Evolutionary conservation across 495 filamentous ascomycete species (phyloP).

Genomic region (Cercophora newfieldiana): DNA sequence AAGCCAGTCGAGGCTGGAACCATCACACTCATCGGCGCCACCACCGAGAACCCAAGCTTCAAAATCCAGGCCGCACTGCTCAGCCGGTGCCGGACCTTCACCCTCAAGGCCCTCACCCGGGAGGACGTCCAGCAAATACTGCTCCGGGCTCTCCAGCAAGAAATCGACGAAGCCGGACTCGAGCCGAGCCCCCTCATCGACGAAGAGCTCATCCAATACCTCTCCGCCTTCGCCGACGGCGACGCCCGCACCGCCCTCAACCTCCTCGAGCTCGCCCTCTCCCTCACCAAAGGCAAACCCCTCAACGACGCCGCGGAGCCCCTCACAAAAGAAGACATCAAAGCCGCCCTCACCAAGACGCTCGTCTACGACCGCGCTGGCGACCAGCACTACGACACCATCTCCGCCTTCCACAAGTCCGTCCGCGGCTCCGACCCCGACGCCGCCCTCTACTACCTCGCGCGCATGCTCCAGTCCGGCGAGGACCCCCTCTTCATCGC

Average conservation of each 20-base stretch:
- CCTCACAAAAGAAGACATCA: conserved; percentile 67
- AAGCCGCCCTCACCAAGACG: conserved; percentile 79
- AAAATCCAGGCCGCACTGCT: conserved; percentile 87
- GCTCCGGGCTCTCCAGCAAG: conserved; percentile 65
- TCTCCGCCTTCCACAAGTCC: conserved; percentile 95
- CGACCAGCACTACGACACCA: conserved; percentile 94
- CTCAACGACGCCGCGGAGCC: conserved; percentile 22
- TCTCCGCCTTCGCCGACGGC: conserved; percentile 83
- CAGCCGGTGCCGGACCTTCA: conserved; percentile 88
- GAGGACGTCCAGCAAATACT: conserved; percentile 73
- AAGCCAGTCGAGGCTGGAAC: conserved; percentile 90
- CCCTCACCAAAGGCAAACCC: conserved; percentile 40
- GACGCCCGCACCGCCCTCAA: conserved; percentile 93
- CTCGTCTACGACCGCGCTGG: conserved; percentile 92
- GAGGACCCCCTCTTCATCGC: conserved; percentile 94
- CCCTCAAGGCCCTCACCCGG: conserved; percentile 69
- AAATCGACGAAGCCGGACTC: conserved; percentile 38
- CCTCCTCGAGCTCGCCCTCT: conserved; percentile 82
- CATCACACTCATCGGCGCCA: conserved; percentile 90
- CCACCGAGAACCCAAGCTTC: conserved; percentile 96
- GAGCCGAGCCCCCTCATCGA: conserved; percentile 63
- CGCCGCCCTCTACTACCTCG: conserved; percentile 88
- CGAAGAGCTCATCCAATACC: conserved; percentile 72
- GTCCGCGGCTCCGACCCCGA: conserved; percentile 84
- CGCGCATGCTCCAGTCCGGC: conserved; percentile 92